A percentile compares a stretch with the other conserved stretches of the same genome.
Evolutionary conservation across 805 yeast genomes (phyloP).

Genomic region (Kuraishia hungarica): DNA sequence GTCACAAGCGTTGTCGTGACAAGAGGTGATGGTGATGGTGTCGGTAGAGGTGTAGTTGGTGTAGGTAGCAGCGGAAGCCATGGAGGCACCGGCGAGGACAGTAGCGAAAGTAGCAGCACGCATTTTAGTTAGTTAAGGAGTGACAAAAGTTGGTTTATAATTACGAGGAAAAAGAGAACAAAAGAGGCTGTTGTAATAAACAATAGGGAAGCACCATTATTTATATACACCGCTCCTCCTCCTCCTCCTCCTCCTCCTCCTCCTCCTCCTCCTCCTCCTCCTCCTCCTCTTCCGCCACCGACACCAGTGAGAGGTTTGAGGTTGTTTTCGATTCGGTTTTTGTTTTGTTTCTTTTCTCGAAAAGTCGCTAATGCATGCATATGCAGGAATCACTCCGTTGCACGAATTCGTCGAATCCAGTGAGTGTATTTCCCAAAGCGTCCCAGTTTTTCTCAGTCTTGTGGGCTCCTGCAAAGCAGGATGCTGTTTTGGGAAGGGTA

Average conservation of each 20-base stretch:
- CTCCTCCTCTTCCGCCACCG: too few species aligned
- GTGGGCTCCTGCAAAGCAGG: not conserved
- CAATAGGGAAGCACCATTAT: not conserved
- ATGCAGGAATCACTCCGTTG: not conserved
- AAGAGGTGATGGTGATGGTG: constrained; percentile 22
- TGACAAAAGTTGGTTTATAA: not conserved
- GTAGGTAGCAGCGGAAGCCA: constrained; percentile 2
- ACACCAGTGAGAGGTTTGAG: not conserved
- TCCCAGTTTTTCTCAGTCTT: not conserved
- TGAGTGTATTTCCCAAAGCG: not conserved
- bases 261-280: too few species aligned
- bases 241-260: too few species aligned
- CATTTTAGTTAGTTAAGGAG: not conserved
- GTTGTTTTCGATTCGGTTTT: not conserved
- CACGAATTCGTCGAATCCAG: not conserved
- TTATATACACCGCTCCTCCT: not conserved
- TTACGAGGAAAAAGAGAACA: not conserved
- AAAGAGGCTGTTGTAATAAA: too few species aligned
- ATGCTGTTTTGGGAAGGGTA: not conserved
- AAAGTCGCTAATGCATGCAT: not conserved
- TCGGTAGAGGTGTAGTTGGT: constrained; percentile 3
- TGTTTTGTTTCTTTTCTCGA: not conserved
- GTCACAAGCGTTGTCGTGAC: constrained; percentile 24
- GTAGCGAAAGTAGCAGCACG: constrained; percentile 1
- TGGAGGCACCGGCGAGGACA: constrained; percentile 1